Percentiles rank a stretch among this genome's conserved stretches.
Conservation (phyloP, 306 rosid species). For the Medicago truncatula region MtrunA17r5.0-ANR NC_053048.1:46806001-46806500, state of each 20-base stretch:
- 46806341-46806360: not conserved
- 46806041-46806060: no score
- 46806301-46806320: no score
- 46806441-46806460: conserved; percentile 13
- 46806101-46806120: not conserved
- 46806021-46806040: not conserved
- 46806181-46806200: no score
- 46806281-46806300: no score
- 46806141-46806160: not conserved
- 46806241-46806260: no score
- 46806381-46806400: not conserved
- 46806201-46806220: not conserved
- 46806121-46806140: not conserved
- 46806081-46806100: not conserved
- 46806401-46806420: conserved; percentile 16
- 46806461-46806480: conserved; percentile 7
- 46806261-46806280: no score
- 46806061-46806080: no score
- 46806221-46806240: no score
- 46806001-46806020: not conserved
- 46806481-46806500: conserved; percentile 2
- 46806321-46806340: no score
- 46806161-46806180: not conserved
- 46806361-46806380: not conserved
- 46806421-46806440: conserved; percentile 22